Evolutionary conservation across 805 yeast genomes (phyloP), one percentile per base, ranked within the genome.

Genomic region (Lipomyces sp.): DNA sequence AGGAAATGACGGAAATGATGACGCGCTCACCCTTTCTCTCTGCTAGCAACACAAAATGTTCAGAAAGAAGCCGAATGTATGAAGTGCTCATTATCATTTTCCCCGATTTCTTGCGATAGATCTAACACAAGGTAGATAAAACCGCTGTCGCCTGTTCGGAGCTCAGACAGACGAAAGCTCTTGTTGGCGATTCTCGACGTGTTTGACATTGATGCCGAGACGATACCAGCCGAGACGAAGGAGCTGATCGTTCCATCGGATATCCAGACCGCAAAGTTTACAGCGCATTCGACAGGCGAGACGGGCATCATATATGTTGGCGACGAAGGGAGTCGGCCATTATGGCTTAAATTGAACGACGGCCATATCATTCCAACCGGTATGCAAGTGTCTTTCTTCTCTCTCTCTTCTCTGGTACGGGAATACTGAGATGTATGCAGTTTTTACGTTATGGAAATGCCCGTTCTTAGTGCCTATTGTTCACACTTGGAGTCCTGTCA

Each of bases 71-170:
- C 76, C 81, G 14, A 72, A 72, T 14, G 72, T 68, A 47, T 43
- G 69, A 10, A 8, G 42, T 47, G 28, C 48, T 39, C 10, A 11
- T 3, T 22, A 21, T 11, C 22, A 11, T 18, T 5, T 22, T 8
- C 2, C 14, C 29, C 8, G 22, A 22, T 36, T 7, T 2, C 13
- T 26, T 14, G 16, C 3, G 2, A 8, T 19, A 18, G 14, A 26
- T n/a, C 21, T n/a, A n/a, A n/a, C 19, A 40, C 29, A 10, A 4
- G 21, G 14, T 72, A 77, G 63, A 72, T 83, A 50, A 90, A 89
- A 68, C 82, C 95, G 2, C 72, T 81, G 45, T 78, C 95, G 19
- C 86, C 87, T 60, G 73, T 93, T 52, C 89, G 88, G 67, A 79
- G 86, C 13, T 84, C 95, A 0, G 97, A 88, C 58, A 72, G 93